Conservation (phyloP, 768 basidiomycete genomes). For the Krasilnikovozyma curviuscula region DNA sequence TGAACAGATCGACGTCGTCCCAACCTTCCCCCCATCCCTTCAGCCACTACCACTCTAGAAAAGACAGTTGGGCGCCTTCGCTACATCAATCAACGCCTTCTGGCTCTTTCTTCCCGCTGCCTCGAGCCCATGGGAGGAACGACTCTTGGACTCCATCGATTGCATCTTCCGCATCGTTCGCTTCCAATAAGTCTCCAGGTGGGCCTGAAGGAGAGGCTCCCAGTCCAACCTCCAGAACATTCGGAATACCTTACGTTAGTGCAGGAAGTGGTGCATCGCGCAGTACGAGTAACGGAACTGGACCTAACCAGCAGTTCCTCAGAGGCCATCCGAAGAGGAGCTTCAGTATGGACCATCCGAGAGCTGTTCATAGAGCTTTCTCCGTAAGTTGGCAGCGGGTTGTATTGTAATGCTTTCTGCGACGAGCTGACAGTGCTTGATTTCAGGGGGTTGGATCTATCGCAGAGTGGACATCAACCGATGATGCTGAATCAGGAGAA, state of each 20-base stretch:
- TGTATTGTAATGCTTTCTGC: too few species aligned
- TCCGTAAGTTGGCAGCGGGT: slow-evolving; percentile 4
- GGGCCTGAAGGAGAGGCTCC: too few species aligned
- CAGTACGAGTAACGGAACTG: neutral
- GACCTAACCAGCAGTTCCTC: neutral
- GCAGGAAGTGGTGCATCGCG: neutral
- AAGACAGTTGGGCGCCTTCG: slow-evolving; percentile 9
- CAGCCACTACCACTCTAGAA: neutral
- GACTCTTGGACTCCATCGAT: slow-evolving; percentile 13
- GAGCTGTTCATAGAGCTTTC: slow-evolving; percentile 7
- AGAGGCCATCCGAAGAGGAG: slow-evolving; percentile 14
- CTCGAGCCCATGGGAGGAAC: slow-evolving; percentile 6
- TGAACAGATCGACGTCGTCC: slow-evolving; percentile 4
- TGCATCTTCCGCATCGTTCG: slow-evolving; percentile 8
- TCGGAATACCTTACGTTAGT: too few species aligned
- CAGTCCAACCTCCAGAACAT: too few species aligned
- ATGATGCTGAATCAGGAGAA: slow-evolving; percentile 5
- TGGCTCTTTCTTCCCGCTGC: neutral
- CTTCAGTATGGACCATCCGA: slow-evolving; percentile 14
- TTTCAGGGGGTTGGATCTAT: slow-evolving; percentile 21
- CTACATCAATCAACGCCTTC: neutral
- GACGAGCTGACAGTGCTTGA: too few species aligned
- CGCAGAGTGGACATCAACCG: slow-evolving; percentile 17
- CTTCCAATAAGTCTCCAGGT: too few species aligned
- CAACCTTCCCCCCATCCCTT: neutral